A percentile compares a stretch with the other conserved stretches of the same genome.
Conservation (phyloP, 2,329 filamentous ascomycete genomes). For the Dactylonectria macrodidyma region DNA sequence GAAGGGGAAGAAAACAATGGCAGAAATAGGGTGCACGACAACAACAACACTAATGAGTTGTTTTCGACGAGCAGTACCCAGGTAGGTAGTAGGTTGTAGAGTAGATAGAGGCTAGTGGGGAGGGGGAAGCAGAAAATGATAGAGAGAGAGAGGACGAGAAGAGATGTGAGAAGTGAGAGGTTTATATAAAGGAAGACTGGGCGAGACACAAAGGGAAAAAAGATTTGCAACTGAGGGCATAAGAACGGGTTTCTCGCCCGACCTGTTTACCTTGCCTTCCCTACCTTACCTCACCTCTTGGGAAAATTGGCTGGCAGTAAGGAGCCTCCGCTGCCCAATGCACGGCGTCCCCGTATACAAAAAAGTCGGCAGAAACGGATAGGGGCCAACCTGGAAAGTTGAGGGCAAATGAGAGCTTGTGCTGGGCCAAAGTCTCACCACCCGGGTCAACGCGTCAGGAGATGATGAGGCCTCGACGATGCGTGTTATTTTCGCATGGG, state of each 20-base stretch:
- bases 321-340: slow-evolving; percentile 50
- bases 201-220: slow-evolving; percentile 26
- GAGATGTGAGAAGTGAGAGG: slow-evolving; percentile 10
- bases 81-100: too few relatives aligned
- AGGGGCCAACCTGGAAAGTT: slow-evolving; percentile 28
- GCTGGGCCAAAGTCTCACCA: slow-evolving; percentile 44
- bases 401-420: slow-evolving; percentile 38
- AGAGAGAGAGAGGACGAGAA: slow-evolving; percentile 4
- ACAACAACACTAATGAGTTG: slow-evolving; percentile 1
- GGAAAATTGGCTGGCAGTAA: slow-evolving; percentile 41
- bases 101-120: not conserved
- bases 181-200: slow-evolving; percentile 14
- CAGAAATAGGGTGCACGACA: not conserved
- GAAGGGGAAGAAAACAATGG: not conserved
- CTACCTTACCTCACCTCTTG: slow-evolving; percentile 32
- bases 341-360: slow-evolving; percentile 37
- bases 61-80: not conserved
- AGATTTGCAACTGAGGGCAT: slow-evolving; percentile 35
- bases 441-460: slow-evolving; percentile 42
- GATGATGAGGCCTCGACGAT: slow-evolving; percentile 39
- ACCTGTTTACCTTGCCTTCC: slow-evolving; percentile 21
- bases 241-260: slow-evolving; percentile 25
- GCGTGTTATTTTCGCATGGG: slow-evolving; percentile 32
- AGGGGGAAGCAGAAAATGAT: slow-evolving; percentile 18
- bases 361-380: slow-evolving; percentile 40